Evolutionary conservation across 306 rosid species (phyloP), one percentile per base, ranked within the genome.

Genomic region (Cucurbita argyrosperma): DNA sequence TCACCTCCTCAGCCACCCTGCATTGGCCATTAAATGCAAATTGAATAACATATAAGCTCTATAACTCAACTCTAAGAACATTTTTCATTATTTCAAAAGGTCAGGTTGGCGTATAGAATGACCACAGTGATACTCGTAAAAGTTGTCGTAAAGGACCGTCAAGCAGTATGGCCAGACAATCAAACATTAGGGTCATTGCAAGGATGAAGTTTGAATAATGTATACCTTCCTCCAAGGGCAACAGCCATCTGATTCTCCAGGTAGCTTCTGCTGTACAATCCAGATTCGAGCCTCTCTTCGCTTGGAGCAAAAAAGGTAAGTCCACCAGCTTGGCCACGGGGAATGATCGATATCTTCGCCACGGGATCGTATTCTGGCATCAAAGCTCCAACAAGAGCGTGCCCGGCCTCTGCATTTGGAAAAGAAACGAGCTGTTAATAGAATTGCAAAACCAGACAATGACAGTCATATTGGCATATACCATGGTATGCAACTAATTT

Each of bases 161-260:
- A 37, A 67, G 55, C 46, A 67, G 21, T 46, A 8, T 12, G 0
- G 55, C 40, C 55, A 6, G 40, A 19, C 19, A 47, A 67, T 67
- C 21, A 21, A 11, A 67, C 14, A 67, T 18, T 19, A 66, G 37
- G 76, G 50, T 23, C 4, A 4, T 73, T 0, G 23, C 13, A 37
- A 5, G 42, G 47, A 74, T 58, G 21, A 45, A 55, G 16, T 74
- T 74, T 40, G 65, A 11, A 53, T 16, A 8, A 15, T 57, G 53
- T 76, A 21, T 54, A 87, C 90, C 90, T 84, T 79, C 90, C 90
- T 50, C 90, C 90, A 4, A 94, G 91, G 58, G 99, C 99, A 80
- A 94, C 99, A 53, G 97, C 99, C 99, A 94, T 94, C 81, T 94
- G 99, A 81, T 94, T 94, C 83, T 94, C 99, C 81, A 94, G 79